Evolutionary conservation across 148 eudicot genomes (phyloP), one percentile per base, ranked within the genome.

Genomic region (Fallopia convolvulus): DNA sequence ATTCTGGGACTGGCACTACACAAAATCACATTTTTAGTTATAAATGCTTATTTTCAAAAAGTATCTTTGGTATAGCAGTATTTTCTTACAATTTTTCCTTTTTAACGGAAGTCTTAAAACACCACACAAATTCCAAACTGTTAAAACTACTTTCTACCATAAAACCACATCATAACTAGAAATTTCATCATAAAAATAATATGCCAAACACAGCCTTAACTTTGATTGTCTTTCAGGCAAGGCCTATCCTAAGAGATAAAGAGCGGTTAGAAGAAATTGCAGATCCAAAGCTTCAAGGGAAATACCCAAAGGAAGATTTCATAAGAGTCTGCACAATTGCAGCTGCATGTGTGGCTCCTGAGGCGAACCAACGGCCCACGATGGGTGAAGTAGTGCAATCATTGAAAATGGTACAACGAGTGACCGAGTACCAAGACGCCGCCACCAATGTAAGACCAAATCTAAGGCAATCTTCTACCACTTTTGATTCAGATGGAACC

Each of bases 301-400:
- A 88, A 80, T 94, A 87, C 79, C 93, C 95, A 1, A 90, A 83
- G 82, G 98, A 94, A 81, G 98, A 94, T 80, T 92, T 89, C 74
- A 47, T 85, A 40, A 82, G 97, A 74, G 98, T 90, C 78, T 94
- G 97, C 83, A 94, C 97, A 20, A 89, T 94, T 77, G 98, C 95
- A 18, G 98, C 98, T 65, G 98, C 98, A 77, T 90, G 97, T 87
- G 98, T 94, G 41, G 88, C 98, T 70, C 89, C 98, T 0, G 97
- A 94, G 85, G 95, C 97, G 44, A 88, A 79, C 79, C 98, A 94
- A 81, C 85, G 98, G 70, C 98, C 98, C 20, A 90, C 94, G 0
- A 94, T 92, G 95, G 97, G 98, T 40, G 98, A 92, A 89, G 98
- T 94, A 65, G 97, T 94, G 30, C 98, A 94, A 82, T 94, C 98